Evolutionary conservation across 2,329 filamentous ascomycete species (phyloP), one percentile per base, ranked within the genome.

Genomic region (Elsinoe perseae): DNA sequence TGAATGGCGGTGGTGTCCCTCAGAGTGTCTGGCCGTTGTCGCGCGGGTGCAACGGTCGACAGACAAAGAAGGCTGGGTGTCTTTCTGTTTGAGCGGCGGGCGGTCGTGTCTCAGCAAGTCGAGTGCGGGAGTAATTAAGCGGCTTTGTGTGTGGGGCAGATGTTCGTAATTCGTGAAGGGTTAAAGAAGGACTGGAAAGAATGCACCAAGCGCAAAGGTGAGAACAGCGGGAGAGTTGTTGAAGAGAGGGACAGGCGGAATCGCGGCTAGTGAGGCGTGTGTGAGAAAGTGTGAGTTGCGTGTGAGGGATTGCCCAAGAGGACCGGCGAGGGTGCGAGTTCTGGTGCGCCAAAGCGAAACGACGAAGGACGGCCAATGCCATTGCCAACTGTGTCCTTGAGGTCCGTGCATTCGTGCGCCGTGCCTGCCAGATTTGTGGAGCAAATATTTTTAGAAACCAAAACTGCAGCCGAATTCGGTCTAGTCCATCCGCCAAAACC

Each of bases 31-130:
- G 53, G 28, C 53, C 53, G 53, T 56, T 56, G 40, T 52, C 25
- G 40, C 53, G 53, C 36, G 38, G 52, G 21, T 56, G 18, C 53
- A 56, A 56, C 53, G 53, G 53, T n/a, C 40, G 53, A 46, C 28
- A 44, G 53, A 56, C 53, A 56, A 56, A 56, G 53, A 56, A 56
- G 53, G 53, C 53, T 56, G 53, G 53, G 53, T 56, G 53, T 56
- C 53, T 42, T 42, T 56, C 53, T 48, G 53, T 18, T 50, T 28
- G 21, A 52, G 30, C 48, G 48, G 48, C 16, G 16, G 48, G 21
- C 48, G 48, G 25, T 34, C 12, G 48, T 52, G 48, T 52, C 48
- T 52, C 28, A 36, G 48, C 28, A 20, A 34, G 18, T 52, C 20
- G 32, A 52, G 16, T 32, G 25, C 18, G 25, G 48, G 30, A 10